A percentile compares a stretch with the other conserved stretches of the same genome.
phyloP scores from a whole-genome alignment of 2,329 filamentous ascomycete genomes.

The Sporothrix protearum region DNA sequence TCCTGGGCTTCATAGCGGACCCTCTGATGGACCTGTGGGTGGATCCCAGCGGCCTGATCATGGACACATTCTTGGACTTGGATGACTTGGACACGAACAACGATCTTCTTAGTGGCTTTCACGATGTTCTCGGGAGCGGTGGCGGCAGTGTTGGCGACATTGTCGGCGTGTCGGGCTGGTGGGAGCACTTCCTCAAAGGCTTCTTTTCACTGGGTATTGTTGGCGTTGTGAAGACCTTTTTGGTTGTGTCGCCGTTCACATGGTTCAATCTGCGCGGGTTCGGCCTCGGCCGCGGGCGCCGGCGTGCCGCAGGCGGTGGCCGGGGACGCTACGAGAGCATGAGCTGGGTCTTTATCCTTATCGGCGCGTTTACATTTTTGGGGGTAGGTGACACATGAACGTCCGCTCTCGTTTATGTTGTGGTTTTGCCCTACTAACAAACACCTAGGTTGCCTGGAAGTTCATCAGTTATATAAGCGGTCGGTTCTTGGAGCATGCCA shows the following conservation, averaged over 20 bases:
- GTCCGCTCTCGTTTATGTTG: not conserved
- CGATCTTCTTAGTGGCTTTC: not conserved
- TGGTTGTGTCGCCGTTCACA: constrained; percentile 70
- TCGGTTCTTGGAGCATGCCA: constrained; percentile 69
- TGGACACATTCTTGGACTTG: constrained; percentile 48
- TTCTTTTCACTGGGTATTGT: constrained; percentile 84
- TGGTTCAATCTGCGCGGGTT: constrained; percentile 70
- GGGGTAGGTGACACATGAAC: constrained; percentile 52
- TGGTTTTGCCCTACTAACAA: constrained; percentile 24
- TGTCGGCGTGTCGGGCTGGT: constrained; percentile 57
- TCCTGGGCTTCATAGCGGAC: constrained; percentile 87
- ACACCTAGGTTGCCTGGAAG: constrained; percentile 70
- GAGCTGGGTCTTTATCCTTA: constrained; percentile 71
- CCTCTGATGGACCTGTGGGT: constrained; percentile 86
- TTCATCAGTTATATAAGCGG: constrained; percentile 70
- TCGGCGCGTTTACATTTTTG: constrained; percentile 78
- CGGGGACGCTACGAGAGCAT: constrained; percentile 74
- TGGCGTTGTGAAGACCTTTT: constrained; percentile 75
- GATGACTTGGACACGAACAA: constrained; percentile 40
- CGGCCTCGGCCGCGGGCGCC: constrained; percentile 49
- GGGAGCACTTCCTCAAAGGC: constrained; percentile 82
- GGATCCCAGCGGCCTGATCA: constrained; percentile 66
- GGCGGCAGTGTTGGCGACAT: constrained; percentile 26
- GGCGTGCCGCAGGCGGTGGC: constrained; percentile 55
- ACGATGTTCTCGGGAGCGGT: constrained; percentile 45